phyloP scores from a whole-genome alignment of 352 stramenopile genomes.

The Chrysophaeum taylorii region DNA sequence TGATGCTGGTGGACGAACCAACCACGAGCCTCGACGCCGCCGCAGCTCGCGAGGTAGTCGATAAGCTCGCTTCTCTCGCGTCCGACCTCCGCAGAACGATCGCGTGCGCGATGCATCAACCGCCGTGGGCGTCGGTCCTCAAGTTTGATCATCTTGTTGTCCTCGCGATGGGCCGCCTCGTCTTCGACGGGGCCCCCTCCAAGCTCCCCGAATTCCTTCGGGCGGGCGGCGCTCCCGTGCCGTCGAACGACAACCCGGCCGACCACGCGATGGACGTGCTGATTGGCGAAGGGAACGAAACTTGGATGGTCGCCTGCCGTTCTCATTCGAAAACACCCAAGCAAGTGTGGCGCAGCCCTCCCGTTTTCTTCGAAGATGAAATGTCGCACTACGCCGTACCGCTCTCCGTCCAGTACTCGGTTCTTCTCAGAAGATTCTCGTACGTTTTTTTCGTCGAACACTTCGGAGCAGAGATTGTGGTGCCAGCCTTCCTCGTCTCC shows the following conservation, averaged over 20 bases:
- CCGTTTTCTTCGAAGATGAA: too few relatives aligned
- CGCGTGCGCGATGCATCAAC: slow-evolving; percentile 50
- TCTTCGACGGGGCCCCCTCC: neutral
- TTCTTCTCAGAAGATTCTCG: neutral
- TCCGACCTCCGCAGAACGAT: slow-evolving; percentile 48
- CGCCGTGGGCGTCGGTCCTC: slow-evolving; percentile 52
- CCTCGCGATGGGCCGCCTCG: slow-evolving; percentile 26
- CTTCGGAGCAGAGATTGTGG: slow-evolving; percentile 13
- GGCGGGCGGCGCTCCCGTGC: neutral
- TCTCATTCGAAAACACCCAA: too few relatives aligned
- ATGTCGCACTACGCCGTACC: neutral
- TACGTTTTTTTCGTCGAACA: slow-evolving; percentile 7
- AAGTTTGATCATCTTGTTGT: slow-evolving; percentile 53
- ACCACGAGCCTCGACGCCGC: slow-evolving; percentile 31
- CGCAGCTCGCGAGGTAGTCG: slow-evolving; percentile 52
- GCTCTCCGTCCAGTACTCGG: neutral
- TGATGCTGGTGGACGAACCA: slow-evolving; percentile 57
- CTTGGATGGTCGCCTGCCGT: too few relatives aligned
- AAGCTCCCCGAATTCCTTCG: neutral
- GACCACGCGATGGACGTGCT: slow-evolving; percentile 12
- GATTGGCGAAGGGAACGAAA: neutral
- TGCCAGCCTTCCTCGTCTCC: neutral
- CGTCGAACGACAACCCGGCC: neutral
- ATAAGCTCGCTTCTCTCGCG: slow-evolving; percentile 50
- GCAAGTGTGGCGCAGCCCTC: too few relatives aligned